Evolutionary conservation across 2,329 filamentous ascomycete species (phyloP), one percentile per base, ranked within the genome.

Genomic region (Penicillium sp.): DNA sequence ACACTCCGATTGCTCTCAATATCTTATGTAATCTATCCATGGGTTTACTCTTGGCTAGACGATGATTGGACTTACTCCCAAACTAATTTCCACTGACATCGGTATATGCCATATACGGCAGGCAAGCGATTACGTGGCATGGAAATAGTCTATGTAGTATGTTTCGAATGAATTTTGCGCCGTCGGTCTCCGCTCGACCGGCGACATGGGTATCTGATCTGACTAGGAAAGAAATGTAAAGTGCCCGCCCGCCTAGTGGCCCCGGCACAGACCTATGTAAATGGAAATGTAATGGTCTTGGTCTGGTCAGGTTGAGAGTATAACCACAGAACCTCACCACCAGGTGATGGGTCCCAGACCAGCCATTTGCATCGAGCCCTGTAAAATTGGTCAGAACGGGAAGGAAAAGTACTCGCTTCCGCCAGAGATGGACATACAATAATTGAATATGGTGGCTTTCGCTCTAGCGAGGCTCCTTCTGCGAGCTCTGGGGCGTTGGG

Each of bases 401-500:
- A 61, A 60, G 17, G 44, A 32, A 36, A 37, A 29, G n/a, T 30
- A 15, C 3, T 33, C 10, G 30, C 9, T 10, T 6, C n/a, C n/a
- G 3, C 9, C 3, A 30, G 21, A 32, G 17, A 10, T 4, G 15
- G 10, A 57, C 61, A 7, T 66, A 77, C 75, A 46, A 74, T 72
- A 46, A 78, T 76, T 2, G 74, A 75, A 58, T 78, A 78, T 6
- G 75, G 73, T 4, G 89, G 85, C 54, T 80, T 81, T 61, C 85
- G 84, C 47, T 85, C 81, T 45, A 74, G 74, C 3, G 77, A 73
- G 20, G 79, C 73, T 43, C 83, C 82, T 42, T 89, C 84, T 32
- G 82, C 82, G 12, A 84, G 79, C 57, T 88, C 82, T 29, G 87
- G 84, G 45, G 86, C 85, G 51, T 83, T 81, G 0, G 93, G 87